Conservation (phyloP, 495 filamentous ascomycete species). For the Daldinia decipiens region DNA sequence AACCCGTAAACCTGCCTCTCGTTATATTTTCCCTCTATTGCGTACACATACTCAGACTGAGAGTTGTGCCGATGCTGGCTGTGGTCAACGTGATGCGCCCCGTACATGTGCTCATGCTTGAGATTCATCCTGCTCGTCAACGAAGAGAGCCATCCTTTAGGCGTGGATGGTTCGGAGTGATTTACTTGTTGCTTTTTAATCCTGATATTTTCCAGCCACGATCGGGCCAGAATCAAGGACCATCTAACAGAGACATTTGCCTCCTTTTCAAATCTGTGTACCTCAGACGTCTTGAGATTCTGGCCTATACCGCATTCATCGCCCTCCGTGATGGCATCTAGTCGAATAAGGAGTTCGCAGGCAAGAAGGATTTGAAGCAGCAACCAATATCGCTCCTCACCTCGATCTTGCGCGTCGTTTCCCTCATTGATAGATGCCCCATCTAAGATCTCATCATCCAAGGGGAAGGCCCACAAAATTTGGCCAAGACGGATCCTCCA, state of each 20-base stretch:
- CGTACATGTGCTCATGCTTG: constrained; percentile 52
- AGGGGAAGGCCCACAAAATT: constrained; percentile 75
- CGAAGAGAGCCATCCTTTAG: constrained; percentile 61
- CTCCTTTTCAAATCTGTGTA: constrained; percentile 70
- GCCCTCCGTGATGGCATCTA: constrained; percentile 75
- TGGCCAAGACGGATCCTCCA: constrained; percentile 86
- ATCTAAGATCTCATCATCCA: constrained; percentile 63
- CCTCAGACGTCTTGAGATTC: constrained; percentile 66
- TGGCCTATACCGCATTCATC: constrained; percentile 58
- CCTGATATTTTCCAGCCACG: constrained; percentile 79
- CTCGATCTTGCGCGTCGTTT: constrained; percentile 55
- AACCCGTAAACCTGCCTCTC: constrained; percentile 65
- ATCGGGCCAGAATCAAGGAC: constrained; percentile 79
- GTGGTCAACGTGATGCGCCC: constrained; percentile 46
- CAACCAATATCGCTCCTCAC: constrained; percentile 74
- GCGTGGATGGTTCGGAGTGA: constrained; percentile 51
- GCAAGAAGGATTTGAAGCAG: constrained; percentile 81
- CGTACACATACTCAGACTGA: constrained; percentile 52
- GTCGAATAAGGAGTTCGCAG: constrained; percentile 78
- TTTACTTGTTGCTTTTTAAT: constrained; percentile 50
- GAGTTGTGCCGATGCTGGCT: constrained; percentile 45
- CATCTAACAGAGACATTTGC: constrained; percentile 77
- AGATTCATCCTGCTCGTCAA: constrained; percentile 63
- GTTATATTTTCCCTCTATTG: constrained; percentile 57
- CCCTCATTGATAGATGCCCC: constrained; percentile 52